A percentile compares a stretch with the other conserved stretches of the same genome.
Conservation (phyloP, 1,139 yeast species). For the Geotrichum aggregatum region DNA sequence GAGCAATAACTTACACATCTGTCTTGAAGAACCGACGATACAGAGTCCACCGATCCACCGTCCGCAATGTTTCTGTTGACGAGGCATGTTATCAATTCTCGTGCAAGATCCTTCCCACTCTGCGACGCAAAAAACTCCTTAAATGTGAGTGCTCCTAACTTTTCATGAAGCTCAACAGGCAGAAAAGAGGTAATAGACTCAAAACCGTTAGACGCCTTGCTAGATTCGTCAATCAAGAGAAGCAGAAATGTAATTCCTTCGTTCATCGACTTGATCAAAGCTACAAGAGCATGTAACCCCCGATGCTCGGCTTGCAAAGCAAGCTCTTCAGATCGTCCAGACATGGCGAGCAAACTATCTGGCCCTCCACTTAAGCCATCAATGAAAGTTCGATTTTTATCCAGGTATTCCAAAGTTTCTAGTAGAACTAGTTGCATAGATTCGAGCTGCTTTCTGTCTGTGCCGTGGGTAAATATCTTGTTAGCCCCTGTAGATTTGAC, state of each 20-base stretch:
- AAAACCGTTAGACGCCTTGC: constrained; percentile 40
- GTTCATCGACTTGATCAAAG: constrained; percentile 71
- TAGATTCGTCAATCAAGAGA: constrained; percentile 73
- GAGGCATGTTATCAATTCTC: constrained; percentile 81
- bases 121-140: constrained; percentile 70
- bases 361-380: constrained; percentile 43
- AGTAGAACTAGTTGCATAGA: constrained; percentile 33
- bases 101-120: constrained; percentile 62
- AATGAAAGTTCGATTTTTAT: constrained; percentile 40
- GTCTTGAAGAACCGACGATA: constrained; percentile 82
- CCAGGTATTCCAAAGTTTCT: constrained; percentile 40
- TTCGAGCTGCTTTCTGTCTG: constrained; percentile 29
- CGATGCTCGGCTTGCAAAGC: constrained; percentile 89
- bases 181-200: constrained; percentile 69
- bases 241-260: constrained; percentile 87
- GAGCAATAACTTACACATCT: constrained; percentile 95
- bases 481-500: constrained; percentile 38
- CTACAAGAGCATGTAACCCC: constrained; percentile 74
- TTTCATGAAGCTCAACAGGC: constrained; percentile 60
- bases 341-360: constrained; percentile 28
- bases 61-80: constrained; percentile 82
- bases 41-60: constrained; percentile 91
- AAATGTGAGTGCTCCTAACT: constrained; percentile 63
- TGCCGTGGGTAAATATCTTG: constrained; percentile 7
- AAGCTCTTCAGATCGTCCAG: constrained; percentile 46